phyloP scores from a whole-genome alignment of 1,284 basidiomycete species.

The Coniferiporia weirii region DNA sequence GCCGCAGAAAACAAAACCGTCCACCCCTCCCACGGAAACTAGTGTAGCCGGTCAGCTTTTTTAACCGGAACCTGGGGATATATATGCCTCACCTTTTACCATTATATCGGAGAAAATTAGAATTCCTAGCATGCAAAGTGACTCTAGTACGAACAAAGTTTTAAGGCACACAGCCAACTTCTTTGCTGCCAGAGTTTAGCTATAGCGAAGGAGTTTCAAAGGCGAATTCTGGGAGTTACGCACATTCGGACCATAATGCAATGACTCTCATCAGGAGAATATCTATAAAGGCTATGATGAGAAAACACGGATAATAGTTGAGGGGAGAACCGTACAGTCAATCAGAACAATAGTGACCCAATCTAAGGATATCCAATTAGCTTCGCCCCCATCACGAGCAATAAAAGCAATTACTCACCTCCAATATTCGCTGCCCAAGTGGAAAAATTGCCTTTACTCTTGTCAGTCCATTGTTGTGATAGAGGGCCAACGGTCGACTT shows the following conservation, averaged over 20 bases:
- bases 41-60: too few species aligned
- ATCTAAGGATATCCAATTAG: background rate
- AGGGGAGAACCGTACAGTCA: background rate
- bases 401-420: background rate
- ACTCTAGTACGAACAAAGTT: background rate
- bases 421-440: background rate
- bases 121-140: background rate
- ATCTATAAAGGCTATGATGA: background rate
- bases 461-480: too few species aligned
- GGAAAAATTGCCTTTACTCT: too few species aligned
- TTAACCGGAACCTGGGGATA: too few species aligned
- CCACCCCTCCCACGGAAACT: background rate
- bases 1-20: background rate
- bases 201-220: background rate
- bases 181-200: background rate
- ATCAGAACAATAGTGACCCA: conserved; percentile 8
- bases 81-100: background rate
- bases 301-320: background rate
- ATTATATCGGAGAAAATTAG: background rate
- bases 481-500: too few species aligned
- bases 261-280: conserved; percentile 7
- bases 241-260: background rate
- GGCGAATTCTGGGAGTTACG: background rate
- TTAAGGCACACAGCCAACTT: background rate
- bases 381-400: background rate